These are phyloP conservation scores for Globisporangium uncinulatum DNA, from an alignment of 352 stramenopile species.

Conservation along the genomic window DNA sequence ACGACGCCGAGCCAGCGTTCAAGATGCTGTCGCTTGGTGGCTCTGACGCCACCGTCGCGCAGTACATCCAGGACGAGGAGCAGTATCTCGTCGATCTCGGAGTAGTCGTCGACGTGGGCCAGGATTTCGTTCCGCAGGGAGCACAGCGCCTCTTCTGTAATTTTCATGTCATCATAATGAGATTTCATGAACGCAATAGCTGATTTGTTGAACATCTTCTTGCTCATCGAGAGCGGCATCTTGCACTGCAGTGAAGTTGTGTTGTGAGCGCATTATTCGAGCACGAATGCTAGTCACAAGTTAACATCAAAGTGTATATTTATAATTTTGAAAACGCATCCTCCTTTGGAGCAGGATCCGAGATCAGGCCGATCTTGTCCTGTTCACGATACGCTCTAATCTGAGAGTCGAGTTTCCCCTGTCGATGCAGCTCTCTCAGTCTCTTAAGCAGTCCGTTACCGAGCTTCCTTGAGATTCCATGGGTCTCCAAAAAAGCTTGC, in stretches of 20 bases:
- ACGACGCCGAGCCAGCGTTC: neutral
- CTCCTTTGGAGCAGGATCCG: neutral
- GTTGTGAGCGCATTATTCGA: neutral
- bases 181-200: neutral
- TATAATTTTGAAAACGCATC: neutral
- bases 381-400: neutral
- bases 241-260: neutral
- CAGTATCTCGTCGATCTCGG: neutral
- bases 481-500: neutral
- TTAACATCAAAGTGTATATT: neutral
- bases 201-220: neutral
- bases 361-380: neutral
- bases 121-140: neutral
- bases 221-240: neutral
- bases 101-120: neutral
- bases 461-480: conserved; percentile 5
- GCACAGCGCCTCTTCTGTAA: neutral
- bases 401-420: neutral
- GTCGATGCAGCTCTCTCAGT: neutral
- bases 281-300: neutral
- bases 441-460: conserved; percentile 4
- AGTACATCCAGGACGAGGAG: neutral
- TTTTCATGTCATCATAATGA: neutral
- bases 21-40: neutral
- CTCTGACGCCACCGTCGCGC: neutral